phyloP scores from a whole-genome alignment of 1,284 basidiomycete genomes.

The Heterobasidion irregulare region DNA sequence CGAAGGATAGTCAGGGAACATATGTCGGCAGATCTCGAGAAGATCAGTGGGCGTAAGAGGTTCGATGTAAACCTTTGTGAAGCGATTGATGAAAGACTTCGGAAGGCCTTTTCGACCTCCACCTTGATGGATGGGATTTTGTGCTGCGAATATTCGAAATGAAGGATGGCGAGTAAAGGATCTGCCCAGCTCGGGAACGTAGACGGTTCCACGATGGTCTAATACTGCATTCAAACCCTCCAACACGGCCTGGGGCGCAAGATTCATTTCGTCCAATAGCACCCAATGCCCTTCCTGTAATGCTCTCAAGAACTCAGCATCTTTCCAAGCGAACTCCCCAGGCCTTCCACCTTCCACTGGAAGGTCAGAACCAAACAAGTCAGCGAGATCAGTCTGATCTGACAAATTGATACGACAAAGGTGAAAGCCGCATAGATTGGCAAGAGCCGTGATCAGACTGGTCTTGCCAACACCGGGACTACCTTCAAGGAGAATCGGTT shows the following conservation, averaged over 20 bases:
- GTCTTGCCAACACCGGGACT: slow-evolving; percentile 99
- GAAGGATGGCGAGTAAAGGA: slow-evolving; percentile 84
- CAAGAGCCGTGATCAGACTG: slow-evolving; percentile 85
- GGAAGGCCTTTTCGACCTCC: slow-evolving; percentile 97
- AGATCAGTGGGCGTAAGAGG: slow-evolving; percentile 81
- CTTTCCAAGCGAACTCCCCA: slow-evolving; percentile 96
- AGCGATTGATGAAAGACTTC: slow-evolving; percentile 96
- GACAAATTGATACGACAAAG: slow-evolving; percentile 98
- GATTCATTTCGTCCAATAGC: slow-evolving; percentile 97
- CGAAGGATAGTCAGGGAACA: slow-evolving; percentile 59
- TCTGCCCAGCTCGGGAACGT: slow-evolving; percentile 90
- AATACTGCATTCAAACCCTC: slow-evolving; percentile 97
- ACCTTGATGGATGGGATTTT: slow-evolving; percentile 95
- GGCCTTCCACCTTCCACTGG: slow-evolving; percentile 89
- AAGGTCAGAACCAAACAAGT: slow-evolving; percentile 95
- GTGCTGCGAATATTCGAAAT: slow-evolving; percentile 96
- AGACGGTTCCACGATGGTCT: slow-evolving; percentile 94
- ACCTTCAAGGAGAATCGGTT: slow-evolving; percentile 94
- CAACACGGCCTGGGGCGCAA: slow-evolving; percentile 92
- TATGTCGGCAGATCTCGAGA: slow-evolving; percentile 68
- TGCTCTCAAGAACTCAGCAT: slow-evolving; percentile 92
- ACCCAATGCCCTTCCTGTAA: slow-evolving; percentile 96
- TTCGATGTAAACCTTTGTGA: slow-evolving; percentile 94
- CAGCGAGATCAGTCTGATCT: slow-evolving; percentile 96
- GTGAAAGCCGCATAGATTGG: slow-evolving; percentile 70